Evolutionary conservation across 2,329 filamentous ascomycete species (phyloP).

Genomic region (Penicillium sp.): DNA sequence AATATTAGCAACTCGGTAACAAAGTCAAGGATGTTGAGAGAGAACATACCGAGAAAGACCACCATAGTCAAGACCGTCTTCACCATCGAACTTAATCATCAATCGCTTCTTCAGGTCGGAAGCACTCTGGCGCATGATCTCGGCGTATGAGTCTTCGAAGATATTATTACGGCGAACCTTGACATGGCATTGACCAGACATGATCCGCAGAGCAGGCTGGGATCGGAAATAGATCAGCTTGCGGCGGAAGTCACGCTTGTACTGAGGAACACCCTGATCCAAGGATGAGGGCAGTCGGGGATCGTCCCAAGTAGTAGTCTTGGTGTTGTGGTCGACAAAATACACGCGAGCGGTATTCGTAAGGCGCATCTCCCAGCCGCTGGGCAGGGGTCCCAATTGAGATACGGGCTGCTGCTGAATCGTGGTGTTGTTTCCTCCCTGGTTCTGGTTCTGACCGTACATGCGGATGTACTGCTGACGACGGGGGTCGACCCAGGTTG

Average conservation of each 20-base stretch:
- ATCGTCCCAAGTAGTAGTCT: slow-evolving; percentile 99
- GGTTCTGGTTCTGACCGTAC: slow-evolving; percentile 78
- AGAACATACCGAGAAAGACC: slow-evolving; percentile 75
- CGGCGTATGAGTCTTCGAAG: slow-evolving; percentile 97
- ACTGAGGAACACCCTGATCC: slow-evolving; percentile 97
- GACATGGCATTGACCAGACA: slow-evolving; percentile 96
- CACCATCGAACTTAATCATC: slow-evolving; percentile 99
- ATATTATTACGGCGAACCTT: slow-evolving; percentile 97
- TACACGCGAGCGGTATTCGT: slow-evolving; percentile 98
- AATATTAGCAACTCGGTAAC: slow-evolving; percentile 29
- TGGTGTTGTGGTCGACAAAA: slow-evolving; percentile 99
- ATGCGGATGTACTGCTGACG: slow-evolving; percentile 98
- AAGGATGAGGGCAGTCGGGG: slow-evolving; percentile 91
- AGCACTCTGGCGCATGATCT: slow-evolving; percentile 95
- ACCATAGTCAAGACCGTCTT: slow-evolving; percentile 97
- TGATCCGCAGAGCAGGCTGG: slow-evolving; percentile 91
- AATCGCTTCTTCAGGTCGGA: slow-evolving; percentile 96
- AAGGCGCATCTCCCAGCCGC: slow-evolving; percentile 99
- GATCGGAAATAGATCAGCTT: slow-evolving; percentile 99
- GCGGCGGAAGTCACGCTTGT: slow-evolving; percentile 97
- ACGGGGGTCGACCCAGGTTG: slow-evolving; percentile 96
- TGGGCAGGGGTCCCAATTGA: slow-evolving; percentile 90
- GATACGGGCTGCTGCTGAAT: slow-evolving; percentile 98
- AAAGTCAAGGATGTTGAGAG: not conserved
- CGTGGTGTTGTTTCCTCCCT: slow-evolving; percentile 69